These are phyloP conservation scores for Sugiyamaella japonica DNA, from an alignment of 1,139 yeast species.

Conservation along the genomic window DNA sequence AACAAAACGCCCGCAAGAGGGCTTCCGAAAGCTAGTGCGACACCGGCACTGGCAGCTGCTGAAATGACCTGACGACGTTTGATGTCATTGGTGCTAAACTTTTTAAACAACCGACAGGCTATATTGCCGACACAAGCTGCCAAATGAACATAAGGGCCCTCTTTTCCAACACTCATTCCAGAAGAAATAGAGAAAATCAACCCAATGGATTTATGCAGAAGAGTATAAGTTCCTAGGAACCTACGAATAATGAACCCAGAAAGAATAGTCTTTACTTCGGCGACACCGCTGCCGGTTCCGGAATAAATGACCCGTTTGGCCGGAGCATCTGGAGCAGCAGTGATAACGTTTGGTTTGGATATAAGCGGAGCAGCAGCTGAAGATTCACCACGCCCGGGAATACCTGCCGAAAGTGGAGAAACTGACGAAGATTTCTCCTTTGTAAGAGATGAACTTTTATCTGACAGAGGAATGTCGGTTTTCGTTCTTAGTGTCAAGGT, in stretches of 20 bases:
- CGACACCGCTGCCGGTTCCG: conserved; percentile 66
- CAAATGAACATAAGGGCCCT: conserved; percentile 71
- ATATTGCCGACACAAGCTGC: conserved; percentile 69
- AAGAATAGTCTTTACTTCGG: conserved; percentile 51
- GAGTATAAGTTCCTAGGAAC: conserved; percentile 57
- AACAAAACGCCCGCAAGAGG: conserved; percentile 70
- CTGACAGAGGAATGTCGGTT: conserved; percentile 40
- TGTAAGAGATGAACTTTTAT: conserved; percentile 17
- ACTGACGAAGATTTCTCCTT: conserved; percentile 10
- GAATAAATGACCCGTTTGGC: conserved; percentile 42
- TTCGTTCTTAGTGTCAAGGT: conserved; percentile 52
- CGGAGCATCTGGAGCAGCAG: not conserved
- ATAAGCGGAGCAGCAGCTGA: not conserved
- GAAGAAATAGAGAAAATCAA: conserved; percentile 62
- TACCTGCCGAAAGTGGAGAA: conserved; percentile 1
- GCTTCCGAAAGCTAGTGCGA: conserved; percentile 68
- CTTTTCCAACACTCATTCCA: conserved; percentile 67
- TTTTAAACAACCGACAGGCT: conserved; percentile 52
- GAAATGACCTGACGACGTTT: conserved; percentile 59
- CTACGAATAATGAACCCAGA: conserved; percentile 43
- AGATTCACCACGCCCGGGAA: not conserved
- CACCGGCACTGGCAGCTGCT: conserved; percentile 69
- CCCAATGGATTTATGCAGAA: conserved; percentile 53
- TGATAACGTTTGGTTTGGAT: not conserved
- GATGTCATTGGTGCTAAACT: conserved; percentile 52